Evolutionary conservation across 2,329 filamentous ascomycete species (phyloP).

Genomic region (Pezicula rhizophila): DNA sequence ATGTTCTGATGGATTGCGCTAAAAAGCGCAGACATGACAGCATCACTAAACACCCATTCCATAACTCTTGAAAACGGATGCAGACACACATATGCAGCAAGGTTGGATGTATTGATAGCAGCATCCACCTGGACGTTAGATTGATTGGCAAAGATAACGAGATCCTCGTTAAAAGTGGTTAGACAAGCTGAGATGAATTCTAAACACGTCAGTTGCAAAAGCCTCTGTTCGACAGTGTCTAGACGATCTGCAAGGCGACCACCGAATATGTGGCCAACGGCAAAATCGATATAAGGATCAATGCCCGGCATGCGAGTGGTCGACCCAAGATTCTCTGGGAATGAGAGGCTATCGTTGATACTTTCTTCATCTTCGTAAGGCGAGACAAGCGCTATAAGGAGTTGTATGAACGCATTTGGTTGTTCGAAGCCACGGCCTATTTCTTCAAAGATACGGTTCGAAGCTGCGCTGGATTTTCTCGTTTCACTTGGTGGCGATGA

Average conservation of each 20-base stretch:
- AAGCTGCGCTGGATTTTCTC: slow-evolving; percentile 30
- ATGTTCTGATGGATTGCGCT: slow-evolving; percentile 71
- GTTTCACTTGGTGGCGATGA: slow-evolving; percentile 19
- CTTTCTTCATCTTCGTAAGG: slow-evolving; percentile 56
- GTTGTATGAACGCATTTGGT: slow-evolving; percentile 73
- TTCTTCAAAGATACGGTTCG: slow-evolving; percentile 65
- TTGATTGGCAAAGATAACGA: slow-evolving; percentile 78
- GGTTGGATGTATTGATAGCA: slow-evolving; percentile 66
- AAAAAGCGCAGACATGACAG: slow-evolving; percentile 75
- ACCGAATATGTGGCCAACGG: slow-evolving; percentile 72
- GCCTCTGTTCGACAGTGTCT: slow-evolving; percentile 62
- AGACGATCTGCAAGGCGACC: slow-evolving; percentile 49
- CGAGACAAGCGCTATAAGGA: slow-evolving; percentile 66
- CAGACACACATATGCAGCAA: slow-evolving; percentile 74
- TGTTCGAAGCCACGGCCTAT: slow-evolving; percentile 79
- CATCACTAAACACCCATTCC: slow-evolving; percentile 97
- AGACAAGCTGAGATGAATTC: slow-evolving; percentile 77
- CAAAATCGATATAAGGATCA: slow-evolving; percentile 88
- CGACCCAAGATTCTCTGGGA: slow-evolving; percentile 78
- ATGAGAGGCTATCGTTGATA: slow-evolving; percentile 72
- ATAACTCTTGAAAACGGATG: slow-evolving; percentile 93
- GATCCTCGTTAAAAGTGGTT: slow-evolving; percentile 85
- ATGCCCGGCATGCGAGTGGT: slow-evolving; percentile 78
- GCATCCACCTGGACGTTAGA: slow-evolving; percentile 70
- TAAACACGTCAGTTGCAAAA: slow-evolving; percentile 74